These are phyloP conservation scores for Pneumocystis jirovecii DNA, from an alignment of 1,139 yeast species.

Conservation along the genomic window DNA sequence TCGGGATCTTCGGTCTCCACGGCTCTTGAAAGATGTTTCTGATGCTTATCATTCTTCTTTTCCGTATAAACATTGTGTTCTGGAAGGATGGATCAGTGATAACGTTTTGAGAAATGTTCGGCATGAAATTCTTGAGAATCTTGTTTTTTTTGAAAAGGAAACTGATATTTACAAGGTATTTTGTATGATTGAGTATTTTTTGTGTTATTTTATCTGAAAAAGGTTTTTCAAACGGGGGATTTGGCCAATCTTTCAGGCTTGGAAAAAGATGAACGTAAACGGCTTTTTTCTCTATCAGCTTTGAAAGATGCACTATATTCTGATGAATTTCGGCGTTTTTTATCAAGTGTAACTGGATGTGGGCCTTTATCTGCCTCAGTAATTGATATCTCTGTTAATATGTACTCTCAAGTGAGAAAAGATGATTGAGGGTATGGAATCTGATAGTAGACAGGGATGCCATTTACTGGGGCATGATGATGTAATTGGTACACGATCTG, in stretches of 20 bases:
- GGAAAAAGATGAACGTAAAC: constrained; percentile 54
- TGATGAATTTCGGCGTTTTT: constrained; percentile 61
- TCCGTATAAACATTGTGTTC: constrained; percentile 86
- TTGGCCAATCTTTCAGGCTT: constrained; percentile 83
- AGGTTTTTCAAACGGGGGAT: constrained; percentile 80
- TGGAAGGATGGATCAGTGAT: constrained; percentile 59
- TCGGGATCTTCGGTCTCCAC: neutral
- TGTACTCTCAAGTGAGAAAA: constrained; percentile 44
- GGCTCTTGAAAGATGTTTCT: neutral
- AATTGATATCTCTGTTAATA: constrained; percentile 84
- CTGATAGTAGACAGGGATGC: constrained; percentile 37
- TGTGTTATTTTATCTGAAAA: neutral
- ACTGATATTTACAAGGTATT: constrained; percentile 73
- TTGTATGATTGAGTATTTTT: neutral
- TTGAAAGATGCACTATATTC: constrained; percentile 79
- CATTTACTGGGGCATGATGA: constrained; percentile 93
- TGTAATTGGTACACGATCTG: constrained; percentile 88
- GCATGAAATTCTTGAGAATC: constrained; percentile 63
- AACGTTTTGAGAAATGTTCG: constrained; percentile 63
- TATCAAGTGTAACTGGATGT: constrained; percentile 72
- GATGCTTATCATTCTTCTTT: constrained; percentile 18
- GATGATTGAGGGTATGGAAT: neutral
- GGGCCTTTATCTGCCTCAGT: constrained; percentile 80
- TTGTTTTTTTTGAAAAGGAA: constrained; percentile 86
- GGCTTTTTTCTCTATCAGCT: constrained; percentile 59